phyloP scores from a whole-genome alignment of 345 rosid genomes.

The Rubroshorea leprosula region DNA sequence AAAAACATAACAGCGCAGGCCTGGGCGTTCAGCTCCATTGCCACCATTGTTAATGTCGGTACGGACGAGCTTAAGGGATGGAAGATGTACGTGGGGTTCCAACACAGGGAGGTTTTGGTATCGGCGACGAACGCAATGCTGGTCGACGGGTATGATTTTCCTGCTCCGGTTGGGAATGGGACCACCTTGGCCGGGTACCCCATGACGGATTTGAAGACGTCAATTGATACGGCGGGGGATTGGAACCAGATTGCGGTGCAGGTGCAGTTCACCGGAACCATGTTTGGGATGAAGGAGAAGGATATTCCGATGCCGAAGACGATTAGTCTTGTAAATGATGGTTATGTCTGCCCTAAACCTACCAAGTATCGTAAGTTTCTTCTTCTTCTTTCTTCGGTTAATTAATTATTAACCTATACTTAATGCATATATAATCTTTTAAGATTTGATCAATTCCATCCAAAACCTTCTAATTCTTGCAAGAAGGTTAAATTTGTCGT shows the following conservation, averaged over 20 bases:
- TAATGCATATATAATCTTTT: too few relatives aligned
- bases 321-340: slow-evolving; percentile 32
- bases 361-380: slow-evolving; percentile 11
- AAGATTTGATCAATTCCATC: too few relatives aligned
- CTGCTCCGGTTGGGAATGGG: slow-evolving; percentile 45
- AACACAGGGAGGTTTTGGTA: slow-evolving; percentile 34
- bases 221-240: slow-evolving; percentile 49
- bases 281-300: slow-evolving; percentile 23
- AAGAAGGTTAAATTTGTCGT: too few relatives aligned
- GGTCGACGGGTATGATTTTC: slow-evolving; percentile 29
- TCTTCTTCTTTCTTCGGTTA: background rate
- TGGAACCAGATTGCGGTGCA: slow-evolving; percentile 18
- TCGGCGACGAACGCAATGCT: slow-evolving; percentile 29
- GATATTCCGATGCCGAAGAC: slow-evolving; percentile 34
- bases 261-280: slow-evolving; percentile 38
- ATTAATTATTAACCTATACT: too few relatives aligned
- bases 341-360: slow-evolving; percentile 37
- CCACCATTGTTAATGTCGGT: slow-evolving; percentile 35
- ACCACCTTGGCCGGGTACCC: slow-evolving; percentile 37
- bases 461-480: too few relatives aligned
- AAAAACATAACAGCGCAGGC: slow-evolving; percentile 40
- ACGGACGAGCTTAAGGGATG: slow-evolving; percentile 37
- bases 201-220: slow-evolving; percentile 36
- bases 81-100: slow-evolving; percentile 45
- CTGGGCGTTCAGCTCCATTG: slow-evolving; percentile 39